Evolutionary conservation across 2,329 filamentous ascomycete species (phyloP).

Genomic region (Colletotrichum graminicola): DNA sequence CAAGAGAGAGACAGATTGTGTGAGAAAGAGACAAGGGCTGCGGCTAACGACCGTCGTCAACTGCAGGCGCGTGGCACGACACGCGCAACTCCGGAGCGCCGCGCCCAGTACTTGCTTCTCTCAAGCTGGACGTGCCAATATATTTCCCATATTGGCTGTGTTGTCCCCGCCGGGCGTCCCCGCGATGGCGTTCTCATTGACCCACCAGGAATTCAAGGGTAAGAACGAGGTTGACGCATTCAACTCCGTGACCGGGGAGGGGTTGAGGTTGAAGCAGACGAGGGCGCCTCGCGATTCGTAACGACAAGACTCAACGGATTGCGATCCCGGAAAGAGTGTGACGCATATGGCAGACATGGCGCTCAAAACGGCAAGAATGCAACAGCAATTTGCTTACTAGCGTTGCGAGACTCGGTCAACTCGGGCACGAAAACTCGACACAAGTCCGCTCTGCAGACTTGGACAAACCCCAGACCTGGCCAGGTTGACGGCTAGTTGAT

Average conservation of each 20-base stretch:
- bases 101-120: constrained; percentile 5
- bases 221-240: constrained; percentile 15
- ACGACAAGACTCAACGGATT: constrained; percentile 11
- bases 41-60: constrained; percentile 17
- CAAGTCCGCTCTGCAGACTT: constrained; percentile 12
- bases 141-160: background rate
- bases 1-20: constrained; percentile 14
- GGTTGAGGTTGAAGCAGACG: background rate
- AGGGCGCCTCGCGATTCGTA: constrained; percentile 6
- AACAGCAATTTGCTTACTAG: background rate
- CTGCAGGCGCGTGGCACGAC: constrained; percentile 29
- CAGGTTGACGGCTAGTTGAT: background rate
- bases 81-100: constrained; percentile 28
- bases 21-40: constrained; percentile 15
- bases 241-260: background rate
- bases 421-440: constrained; percentile 3
- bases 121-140: background rate
- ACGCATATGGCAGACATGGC: constrained; percentile 13
- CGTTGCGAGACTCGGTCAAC: background rate
- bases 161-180: constrained; percentile 6
- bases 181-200: constrained; percentile 7
- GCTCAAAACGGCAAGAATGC: constrained; percentile 9
- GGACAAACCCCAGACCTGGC: background rate
- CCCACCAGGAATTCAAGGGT: background rate
- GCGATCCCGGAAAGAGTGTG: constrained; percentile 15